Evolutionary conservation across 1,284 basidiomycete species (phyloP).

Genomic region (Malassezia yamatoensis): DNA sequence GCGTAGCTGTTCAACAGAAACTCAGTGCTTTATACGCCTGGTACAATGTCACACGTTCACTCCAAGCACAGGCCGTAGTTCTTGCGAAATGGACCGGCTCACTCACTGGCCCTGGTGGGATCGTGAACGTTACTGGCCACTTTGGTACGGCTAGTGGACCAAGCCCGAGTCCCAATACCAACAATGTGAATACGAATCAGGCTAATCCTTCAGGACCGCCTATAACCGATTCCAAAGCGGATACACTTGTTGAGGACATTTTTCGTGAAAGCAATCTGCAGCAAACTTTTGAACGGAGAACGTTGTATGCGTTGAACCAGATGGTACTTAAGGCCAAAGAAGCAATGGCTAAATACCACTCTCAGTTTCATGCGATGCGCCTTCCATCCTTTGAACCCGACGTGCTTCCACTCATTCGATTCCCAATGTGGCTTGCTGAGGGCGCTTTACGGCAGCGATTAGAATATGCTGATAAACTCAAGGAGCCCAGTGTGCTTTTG

Average conservation of each 20-base stretch:
- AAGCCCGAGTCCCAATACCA: not conserved
- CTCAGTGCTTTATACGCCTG: constrained; percentile 40
- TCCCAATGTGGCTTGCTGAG: constrained; percentile 86
- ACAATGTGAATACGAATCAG: not conserved
- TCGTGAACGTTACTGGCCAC: not conserved
- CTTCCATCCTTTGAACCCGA: constrained; percentile 87
- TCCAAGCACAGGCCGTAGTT: constrained; percentile 35
- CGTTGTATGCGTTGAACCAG: constrained; percentile 72
- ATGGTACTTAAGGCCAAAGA: constrained; percentile 78
- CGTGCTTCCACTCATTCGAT: constrained; percentile 83
- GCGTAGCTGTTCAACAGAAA: constrained; percentile 29
- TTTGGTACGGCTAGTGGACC: not conserved
- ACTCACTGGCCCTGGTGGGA: constrained; percentile 16
- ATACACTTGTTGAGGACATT: constrained; percentile 68
- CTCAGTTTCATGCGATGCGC: constrained; percentile 68
- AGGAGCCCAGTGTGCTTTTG: constrained; percentile 68
- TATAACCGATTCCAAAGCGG: not conserved
- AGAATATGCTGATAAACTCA: constrained; percentile 75
- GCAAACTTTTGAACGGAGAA: constrained; percentile 84
- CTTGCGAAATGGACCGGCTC: constrained; percentile 44
- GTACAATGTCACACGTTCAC: constrained; percentile 35
- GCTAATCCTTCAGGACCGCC: not conserved
- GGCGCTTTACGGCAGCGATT: constrained; percentile 79
- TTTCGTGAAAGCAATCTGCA: constrained; percentile 92
- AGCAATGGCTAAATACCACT: constrained; percentile 70